Base-by-base conservation (phyloP, 148 eudicot species). In the Chenopodium formosanum region DNA sequence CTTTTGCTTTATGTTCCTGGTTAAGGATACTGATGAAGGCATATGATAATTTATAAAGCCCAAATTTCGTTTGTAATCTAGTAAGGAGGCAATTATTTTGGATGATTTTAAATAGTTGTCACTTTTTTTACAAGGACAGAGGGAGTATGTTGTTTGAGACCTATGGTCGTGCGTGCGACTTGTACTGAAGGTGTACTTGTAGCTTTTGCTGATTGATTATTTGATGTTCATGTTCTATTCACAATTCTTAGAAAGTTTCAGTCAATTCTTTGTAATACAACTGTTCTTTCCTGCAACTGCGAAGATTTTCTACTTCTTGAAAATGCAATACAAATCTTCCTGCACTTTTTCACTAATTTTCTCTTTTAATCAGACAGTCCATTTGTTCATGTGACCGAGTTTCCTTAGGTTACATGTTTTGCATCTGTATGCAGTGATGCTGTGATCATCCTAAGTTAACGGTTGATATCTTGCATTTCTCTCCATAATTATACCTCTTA, bases 391-490 rank as follows among this genome's bases (percentile, higher is more conserved):
- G 9, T 62, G 9, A 62, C 1, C n/a, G 8, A 62, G 66, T 62
- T 62, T 6, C 23, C 66, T 20, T 27, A 48, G 29, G 60, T 58
- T 64, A 31, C 13, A 29, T 62, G 9, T 48, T 63, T 10, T 7
- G 46, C 44, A 22, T 79, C 63, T 31, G 69, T 27, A 27, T 69
- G 25, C 53, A 9, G 53, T 50, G 14, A 48, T 48, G 44, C 16
- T 60, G 58, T 75, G 75, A 25, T 29, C 14, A 58, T 14, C n/a
- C 50, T 79, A 27, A 16, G 32, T 23, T 64, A 73, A 62, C 32
- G 23, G 50, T 67, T 82, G 67, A 73, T 77, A 58, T 80, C 85
- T 81, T 86, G 73, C 82, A 84, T 40, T 87, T 86, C 71, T 82
- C 84, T 56, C 52, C 80, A 62, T 47, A 77, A 58, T 34, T 73